These are phyloP conservation scores for Hypoxylon sp. DNA, from an alignment of 2,329 filamentous ascomycete species.

Conservation along the genomic window DNA sequence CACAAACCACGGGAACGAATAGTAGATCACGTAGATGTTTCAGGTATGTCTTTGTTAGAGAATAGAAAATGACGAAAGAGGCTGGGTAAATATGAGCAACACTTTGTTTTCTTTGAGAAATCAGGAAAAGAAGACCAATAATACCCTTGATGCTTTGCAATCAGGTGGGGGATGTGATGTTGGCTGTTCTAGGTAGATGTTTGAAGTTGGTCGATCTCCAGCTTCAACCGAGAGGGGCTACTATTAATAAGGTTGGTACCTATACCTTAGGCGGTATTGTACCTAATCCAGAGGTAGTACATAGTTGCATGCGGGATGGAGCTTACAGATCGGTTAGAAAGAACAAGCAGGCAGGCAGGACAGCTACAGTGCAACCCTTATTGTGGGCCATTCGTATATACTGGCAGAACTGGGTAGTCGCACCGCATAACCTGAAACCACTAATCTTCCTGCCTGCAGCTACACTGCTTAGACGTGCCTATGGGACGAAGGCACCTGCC, in stretches of 20 bases:
- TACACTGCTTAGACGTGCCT: constrained; percentile 21
- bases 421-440: constrained; percentile 50
- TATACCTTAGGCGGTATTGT: not conserved
- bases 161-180: constrained; percentile 27
- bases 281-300: not conserved
- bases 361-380: not conserved
- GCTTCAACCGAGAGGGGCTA: constrained; percentile 27
- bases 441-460: constrained; percentile 38
- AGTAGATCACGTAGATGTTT: constrained; percentile 6
- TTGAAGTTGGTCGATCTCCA: constrained; percentile 28
- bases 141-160: constrained; percentile 17
- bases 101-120: not conserved
- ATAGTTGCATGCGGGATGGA: not conserved
- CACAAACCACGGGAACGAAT: not conserved
- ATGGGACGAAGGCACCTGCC: constrained; percentile 22
- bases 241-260: constrained; percentile 10
- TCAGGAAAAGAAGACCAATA: constrained; percentile 2
- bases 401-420: constrained; percentile 27
- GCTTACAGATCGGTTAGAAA: constrained; percentile 28
- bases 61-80: constrained; percentile 9
- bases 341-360: not conserved
- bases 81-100: not conserved
- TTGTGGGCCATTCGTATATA: constrained; percentile 24
- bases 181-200: constrained; percentile 19
- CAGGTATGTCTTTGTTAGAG: constrained; percentile 11